Percentiles rank a stretch among this genome's conserved stretches.
phyloP scores from a whole-genome alignment of 805 yeast species.

The Millerozyma acaciae region DNA sequence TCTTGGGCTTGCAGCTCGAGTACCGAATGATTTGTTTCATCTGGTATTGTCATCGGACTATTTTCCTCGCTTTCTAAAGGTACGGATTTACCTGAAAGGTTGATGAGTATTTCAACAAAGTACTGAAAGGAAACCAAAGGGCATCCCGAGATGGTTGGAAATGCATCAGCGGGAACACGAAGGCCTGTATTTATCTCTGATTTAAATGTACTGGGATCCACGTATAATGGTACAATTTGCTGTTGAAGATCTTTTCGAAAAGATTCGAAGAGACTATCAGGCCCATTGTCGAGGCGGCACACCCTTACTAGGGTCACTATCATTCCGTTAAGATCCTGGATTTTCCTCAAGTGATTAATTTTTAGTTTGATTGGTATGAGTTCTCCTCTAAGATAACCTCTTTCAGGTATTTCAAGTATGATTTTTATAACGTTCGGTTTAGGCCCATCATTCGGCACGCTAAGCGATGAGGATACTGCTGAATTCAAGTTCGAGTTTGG shows the following conservation, averaged over 20 bases:
- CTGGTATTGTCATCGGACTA: constrained; percentile 4
- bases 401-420: constrained; percentile 40
- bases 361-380: constrained; percentile 65
- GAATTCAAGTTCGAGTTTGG: constrained; percentile 1
- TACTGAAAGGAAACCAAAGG: constrained; percentile 77
- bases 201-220: constrained; percentile 61
- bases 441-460: neutral
- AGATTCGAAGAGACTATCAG: constrained; percentile 61
- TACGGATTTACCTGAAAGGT: constrained; percentile 60
- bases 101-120: constrained; percentile 78
- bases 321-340: constrained; percentile 67
- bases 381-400: constrained; percentile 81
- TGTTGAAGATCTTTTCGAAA: constrained; percentile 84
- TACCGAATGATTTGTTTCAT: constrained; percentile 10
- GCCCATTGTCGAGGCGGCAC: constrained; percentile 58
- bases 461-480: neutral
- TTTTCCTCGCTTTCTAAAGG: constrained; percentile 21
- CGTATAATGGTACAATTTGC: constrained; percentile 67
- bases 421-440: constrained; percentile 32
- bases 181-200: constrained; percentile 60
- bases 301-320: constrained; percentile 78
- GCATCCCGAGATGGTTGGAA: constrained; percentile 76
- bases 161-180: constrained; percentile 77
- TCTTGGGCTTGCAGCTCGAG: constrained; percentile 8
- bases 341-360: constrained; percentile 65